Percentiles rank a stretch among this genome's conserved stretches.
Evolutionary conservation across 495 filamentous ascomycete genomes (phyloP).

Genomic region (Penicillium alfredii): DNA sequence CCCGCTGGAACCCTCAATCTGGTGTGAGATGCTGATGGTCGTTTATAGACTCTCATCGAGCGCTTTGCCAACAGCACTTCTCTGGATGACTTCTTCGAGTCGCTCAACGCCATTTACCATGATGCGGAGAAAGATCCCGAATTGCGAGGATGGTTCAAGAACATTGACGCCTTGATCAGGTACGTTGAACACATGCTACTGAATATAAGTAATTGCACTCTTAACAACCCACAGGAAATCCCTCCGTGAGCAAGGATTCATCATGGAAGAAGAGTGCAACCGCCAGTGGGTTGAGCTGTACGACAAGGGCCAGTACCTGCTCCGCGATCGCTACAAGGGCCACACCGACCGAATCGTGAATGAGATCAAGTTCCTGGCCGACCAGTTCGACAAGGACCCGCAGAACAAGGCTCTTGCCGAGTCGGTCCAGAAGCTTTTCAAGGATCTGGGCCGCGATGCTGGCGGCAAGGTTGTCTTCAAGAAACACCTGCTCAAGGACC

Average conservation of each 20-base stretch:
- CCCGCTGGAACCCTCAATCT: neutral
- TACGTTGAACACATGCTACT: slow-evolving; percentile 6
- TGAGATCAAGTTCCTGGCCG: slow-evolving; percentile 81
- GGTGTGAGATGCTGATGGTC: slow-evolving; percentile 42
- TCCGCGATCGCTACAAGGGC: slow-evolving; percentile 79
- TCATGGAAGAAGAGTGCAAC: slow-evolving; percentile 77
- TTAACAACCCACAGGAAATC: slow-evolving; percentile 48
- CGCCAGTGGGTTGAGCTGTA: slow-evolving; percentile 79
- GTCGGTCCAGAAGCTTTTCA: slow-evolving; percentile 79
- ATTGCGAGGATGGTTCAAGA: slow-evolving; percentile 83
- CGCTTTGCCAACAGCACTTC: slow-evolving; percentile 95
- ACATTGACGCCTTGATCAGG: slow-evolving; percentile 69
- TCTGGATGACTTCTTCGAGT: slow-evolving; percentile 73
- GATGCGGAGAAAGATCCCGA: slow-evolving; percentile 88
- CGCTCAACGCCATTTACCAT: slow-evolving; percentile 81
- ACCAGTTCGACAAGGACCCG: slow-evolving; percentile 83
- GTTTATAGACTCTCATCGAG: slow-evolving; percentile 72
- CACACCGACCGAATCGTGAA: slow-evolving; percentile 86
- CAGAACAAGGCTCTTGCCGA: slow-evolving; percentile 75
- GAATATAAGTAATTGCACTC: slow-evolving; percentile 1
- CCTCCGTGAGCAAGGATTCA: slow-evolving; percentile 82
- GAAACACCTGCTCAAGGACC: slow-evolving; percentile 81
- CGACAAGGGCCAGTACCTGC: slow-evolving; percentile 80
- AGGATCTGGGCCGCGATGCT: slow-evolving; percentile 76
- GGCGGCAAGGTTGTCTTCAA: slow-evolving; percentile 85